Evolutionary conservation across 352 stramenopile genomes (phyloP), one percentile per base, ranked within the genome.

Genomic region (Phytophthora multivora): DNA sequence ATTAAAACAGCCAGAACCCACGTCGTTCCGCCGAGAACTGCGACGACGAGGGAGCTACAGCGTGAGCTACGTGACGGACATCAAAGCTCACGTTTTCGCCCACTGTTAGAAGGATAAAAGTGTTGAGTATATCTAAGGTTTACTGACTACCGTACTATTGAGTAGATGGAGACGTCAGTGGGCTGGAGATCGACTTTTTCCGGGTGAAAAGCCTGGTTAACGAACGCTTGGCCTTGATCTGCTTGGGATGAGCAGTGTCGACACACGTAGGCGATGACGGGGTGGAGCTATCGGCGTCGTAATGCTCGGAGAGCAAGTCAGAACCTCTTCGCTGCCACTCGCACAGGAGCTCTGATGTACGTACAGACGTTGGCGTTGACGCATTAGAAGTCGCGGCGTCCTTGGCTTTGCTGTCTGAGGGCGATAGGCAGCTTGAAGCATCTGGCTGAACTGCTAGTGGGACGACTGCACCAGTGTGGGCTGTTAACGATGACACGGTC

Each of bases 21-120:
- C 86, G 33, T 93, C 84, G 4, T 96, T 96, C 51, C 82, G 87
- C 5, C 77, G 87, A 7, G 87, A 96, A 51, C 60, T 94, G 50
- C 75, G 87, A n/a, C 83, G 87, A 15, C 75, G 87, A 7, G 87
- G 85, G 26, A 96, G 87, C 73, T 96, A 91, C 65, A 94, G 85
- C 61, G 89, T 96, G 77, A 93, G 78, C 61, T 96, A 91, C 50
- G 86, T 96, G 40, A 83, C 80, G n/a, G 85, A 96, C 61, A 91
- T 96, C 54, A 94, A 94, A 53, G 79, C 85, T 11, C 87, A 96
- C 46, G 85, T 94, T 21, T 89, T 94, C 35, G 82, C 85, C 15
- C 79, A 71, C 21, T 83, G 79, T 5, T 88, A 77, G 21, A 70
- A 19, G 4, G 15, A 18, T 38, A 16, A 16, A 21, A 19, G 1